Evolutionary conservation across 768 basidiomycete genomes (phyloP), one percentile per base, ranked within the genome.

Genomic region (Suillus discolor): DNA sequence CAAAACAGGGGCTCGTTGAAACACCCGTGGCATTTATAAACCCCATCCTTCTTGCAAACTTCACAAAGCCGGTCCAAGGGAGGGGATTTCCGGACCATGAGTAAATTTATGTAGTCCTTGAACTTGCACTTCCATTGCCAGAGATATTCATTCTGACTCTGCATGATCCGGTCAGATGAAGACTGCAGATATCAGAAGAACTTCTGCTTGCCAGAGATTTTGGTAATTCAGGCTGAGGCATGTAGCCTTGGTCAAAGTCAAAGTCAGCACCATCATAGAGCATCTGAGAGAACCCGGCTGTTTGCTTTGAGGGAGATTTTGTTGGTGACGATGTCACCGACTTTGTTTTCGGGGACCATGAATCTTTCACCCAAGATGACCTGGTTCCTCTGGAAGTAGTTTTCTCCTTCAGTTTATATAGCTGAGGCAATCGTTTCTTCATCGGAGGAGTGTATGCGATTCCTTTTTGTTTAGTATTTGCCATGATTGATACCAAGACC

Each of bases 291-390:
- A 25, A 31, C 28, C 28, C 53, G 6, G 53, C 7, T 31, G 2
- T 28, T 18, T 54, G 53, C 53, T 54, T 54, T 9, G 28, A 54
- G 16, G 53, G 53, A 54, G 53, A 54, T 54, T 54, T 54, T 31
- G 7, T 54, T 2, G 8, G 53, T 18, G 28, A 54, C 18, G 53
- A 54, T 54, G 53, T 31, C 7, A 31, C 53, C 16, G 28, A 54
- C 28, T 54, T 18, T 54, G 53, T 18, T 54, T 54, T 54, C 12
- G 1, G 16, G 15, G 53, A 8, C 53, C 53, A 54, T 54, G 53
- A 54, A 31, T 54, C 28, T 54, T 53, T 53, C 28, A 53, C 51
- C 51, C 51, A 53, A 53, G 51, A 53, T 53, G 51, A 53, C 28
- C 13, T 53, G 16, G 51, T 28, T 53, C 51, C 51, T 53, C 51